Base-by-base conservation (phyloP, 768 basidiomycete genomes). In the Lanmaoa pseudosensibilis region DNA sequence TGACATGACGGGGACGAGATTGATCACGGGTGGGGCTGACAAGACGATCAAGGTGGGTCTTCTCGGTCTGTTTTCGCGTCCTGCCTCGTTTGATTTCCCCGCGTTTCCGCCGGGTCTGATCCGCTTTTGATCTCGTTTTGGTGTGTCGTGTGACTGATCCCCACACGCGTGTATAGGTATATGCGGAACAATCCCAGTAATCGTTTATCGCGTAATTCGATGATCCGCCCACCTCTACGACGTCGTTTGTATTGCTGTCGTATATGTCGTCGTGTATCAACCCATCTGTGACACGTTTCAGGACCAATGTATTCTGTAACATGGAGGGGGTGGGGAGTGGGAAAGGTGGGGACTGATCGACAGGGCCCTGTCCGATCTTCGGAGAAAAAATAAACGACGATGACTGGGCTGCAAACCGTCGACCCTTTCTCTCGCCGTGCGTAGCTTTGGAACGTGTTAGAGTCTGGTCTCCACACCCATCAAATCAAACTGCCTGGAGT, bases 11-110 rank as follows among this genome's bases (percentile, higher is more conserved):
- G 97, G 97, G 2, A 94, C 95, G 34, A 80, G 96, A 55, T 71
- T 99, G 55, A 94, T 95, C 62, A 97, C 95, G 16, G 97, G 97
- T 37, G 90, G 95, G 5, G 97, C 97, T 12, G 97, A 98, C 78
- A 99, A 98, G 81, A 98, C 96, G 11, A 96, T 98, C 77, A 98
- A 99, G 83, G 91, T 90, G 32, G 46, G 81, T n/a, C 13, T 21
- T 18, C 15, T 5, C 10, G 8, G 5, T 3, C 5, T 11, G 18
- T 15, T 9, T 9, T 21, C 10, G 34, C 10, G 33, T n/a, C 38
- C 38, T 4, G 34, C 11, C n/a, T 39, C n/a, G 10, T 25, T 25
- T 16, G 23, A 25, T 30, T 7, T 30, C 32, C 32, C 32, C 10
- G 32, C 32, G 32, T 32, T 32, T 32, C 32, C 10, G 11, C 27